A percentile compares a stretch with the other conserved stretches of the same genome.
These are phyloP conservation scores for Penicillium sclerotigenum DNA, from an alignment of 2,329 filamentous ascomycete species.

Conservation along the genomic window DNA sequence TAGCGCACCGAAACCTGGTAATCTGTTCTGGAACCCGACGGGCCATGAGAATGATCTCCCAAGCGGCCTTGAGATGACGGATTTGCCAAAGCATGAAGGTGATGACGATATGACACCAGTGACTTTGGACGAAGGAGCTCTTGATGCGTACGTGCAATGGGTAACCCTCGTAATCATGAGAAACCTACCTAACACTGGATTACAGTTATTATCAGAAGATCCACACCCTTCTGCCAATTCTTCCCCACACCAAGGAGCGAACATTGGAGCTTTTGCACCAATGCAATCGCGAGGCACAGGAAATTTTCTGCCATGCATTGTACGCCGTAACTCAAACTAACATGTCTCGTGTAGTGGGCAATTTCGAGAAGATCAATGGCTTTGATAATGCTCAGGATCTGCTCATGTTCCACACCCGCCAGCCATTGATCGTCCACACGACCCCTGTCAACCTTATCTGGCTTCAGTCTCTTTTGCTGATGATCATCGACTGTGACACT, in stretches of 20 bases:
- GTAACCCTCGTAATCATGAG: not conserved
- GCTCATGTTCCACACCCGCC: slow-evolving; percentile 39
- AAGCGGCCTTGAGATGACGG: slow-evolving; percentile 32
- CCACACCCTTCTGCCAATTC: slow-evolving; percentile 40
- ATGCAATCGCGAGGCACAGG: slow-evolving; percentile 41
- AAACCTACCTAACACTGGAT: slow-evolving; percentile 11
- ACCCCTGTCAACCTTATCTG: slow-evolving; percentile 40
- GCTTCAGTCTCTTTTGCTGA: slow-evolving; percentile 42
- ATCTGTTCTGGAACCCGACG: slow-evolving; percentile 40
- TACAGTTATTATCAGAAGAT: slow-evolving; percentile 42
- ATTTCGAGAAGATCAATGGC: slow-evolving; percentile 36
- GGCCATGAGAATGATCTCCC: slow-evolving; percentile 33
- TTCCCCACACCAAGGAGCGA: slow-evolving; percentile 41
- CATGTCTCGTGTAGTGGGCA: slow-evolving; percentile 31
- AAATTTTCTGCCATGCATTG: slow-evolving; percentile 40
- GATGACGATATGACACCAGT: slow-evolving; percentile 38
- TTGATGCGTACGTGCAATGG: slow-evolving; percentile 36
- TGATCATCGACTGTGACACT: slow-evolving; percentile 44
- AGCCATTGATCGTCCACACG: slow-evolving; percentile 35
- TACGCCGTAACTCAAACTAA: slow-evolving; percentile 42
- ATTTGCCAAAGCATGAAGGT: slow-evolving; percentile 31
- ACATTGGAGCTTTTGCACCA: slow-evolving; percentile 39
- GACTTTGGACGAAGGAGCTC: slow-evolving; percentile 38
- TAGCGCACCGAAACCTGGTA: slow-evolving; percentile 34
- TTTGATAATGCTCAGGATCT: slow-evolving; percentile 43